A percentile compares a stretch with the other conserved stretches of the same genome.
These are phyloP conservation scores for Artemisia tridentata DNA, from an alignment of 129 eudicot genomes.

Conservation along the genomic window DNA sequence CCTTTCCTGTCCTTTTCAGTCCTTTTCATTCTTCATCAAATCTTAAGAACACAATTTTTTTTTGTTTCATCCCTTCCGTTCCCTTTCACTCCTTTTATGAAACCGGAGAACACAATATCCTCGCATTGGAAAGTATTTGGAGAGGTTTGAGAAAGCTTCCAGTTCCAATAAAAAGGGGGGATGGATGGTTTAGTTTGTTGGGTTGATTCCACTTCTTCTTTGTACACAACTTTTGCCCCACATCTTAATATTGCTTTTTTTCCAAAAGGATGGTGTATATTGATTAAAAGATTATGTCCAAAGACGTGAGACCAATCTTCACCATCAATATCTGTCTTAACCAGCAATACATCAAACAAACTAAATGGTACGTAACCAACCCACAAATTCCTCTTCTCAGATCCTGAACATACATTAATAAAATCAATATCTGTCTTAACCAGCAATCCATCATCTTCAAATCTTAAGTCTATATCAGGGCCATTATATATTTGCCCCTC, in stretches of 20 bases:
- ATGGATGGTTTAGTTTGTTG: conserved; percentile 2
- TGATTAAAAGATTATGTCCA: conserved; percentile 5
- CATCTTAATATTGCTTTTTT: conserved; percentile 8
- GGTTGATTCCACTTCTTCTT: background rate
- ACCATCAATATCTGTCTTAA: no score
- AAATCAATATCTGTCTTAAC: background rate
- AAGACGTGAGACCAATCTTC: background rate
- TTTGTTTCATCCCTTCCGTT: no score
- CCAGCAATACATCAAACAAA: no score
- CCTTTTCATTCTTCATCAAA: no score
- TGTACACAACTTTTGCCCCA: conserved; percentile 7
- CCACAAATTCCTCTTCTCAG: background rate
- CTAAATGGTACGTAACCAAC: no score
- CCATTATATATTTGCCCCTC: background rate
- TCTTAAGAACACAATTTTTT: no score
- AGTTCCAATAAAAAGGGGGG: conserved; percentile 2
- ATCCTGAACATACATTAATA: no score
- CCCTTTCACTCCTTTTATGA: no score
- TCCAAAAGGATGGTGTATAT: background rate
- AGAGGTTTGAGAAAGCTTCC: background rate
- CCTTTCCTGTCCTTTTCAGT: no score
- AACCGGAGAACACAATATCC: no score
- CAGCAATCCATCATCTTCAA: background rate
- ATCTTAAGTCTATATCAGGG: background rate
- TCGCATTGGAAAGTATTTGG: background rate